Evolutionary conservation across 495 filamentous ascomycete species (phyloP), one percentile per base, ranked within the genome.

Genomic region (Hypomontagnella monticulosa): DNA sequence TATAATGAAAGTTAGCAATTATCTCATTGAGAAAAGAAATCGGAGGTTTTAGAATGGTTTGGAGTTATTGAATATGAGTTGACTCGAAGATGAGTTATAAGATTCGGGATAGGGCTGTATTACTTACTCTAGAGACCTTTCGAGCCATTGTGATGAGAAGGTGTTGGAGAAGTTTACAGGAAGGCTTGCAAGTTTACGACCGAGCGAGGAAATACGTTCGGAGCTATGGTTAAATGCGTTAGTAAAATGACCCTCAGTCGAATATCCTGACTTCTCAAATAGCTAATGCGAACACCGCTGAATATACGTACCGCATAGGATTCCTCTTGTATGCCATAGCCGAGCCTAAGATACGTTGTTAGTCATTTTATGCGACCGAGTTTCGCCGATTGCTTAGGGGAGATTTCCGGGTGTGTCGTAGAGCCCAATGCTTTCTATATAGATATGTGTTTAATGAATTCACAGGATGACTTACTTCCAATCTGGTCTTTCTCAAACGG

Each of bases 321-420:
- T 96, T 96, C 47, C 89, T 83, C 80, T 97, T 97, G 80, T 95
- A 98, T 7, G 93, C 93, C 91, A 90, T 87, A 4, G 71, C 68
- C 8, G 69, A 69, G 12, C 66, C 69, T 58, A 50, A 37, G 11
- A 9, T 32, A 47, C 47, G 30, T 30, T 23, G 23, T 61, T 58
- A 40, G 33, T 23, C 11, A 34, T 11, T 19, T 14, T 57, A 16
- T 41, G n/a, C 38, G 0, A 16, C 8, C 8, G 0, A 4, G 11
- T 34, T 36, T 14, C 12, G 30, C 8, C 5, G 6, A 8, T 30
- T 10, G 19, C 9, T 41, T 16, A 42, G 23, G 30, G 6, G 10
- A 33, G 6, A 6, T 27, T 27, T 6, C 23, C 6, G 6, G 23
- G 23, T 27, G 6, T 3, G 3, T 3, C 23, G 2, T 27, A 2